Evolutionary conservation across 2,329 filamentous ascomycete species (phyloP), one percentile per base, ranked within the genome.

Genomic region (Aspergillus candidus): DNA sequence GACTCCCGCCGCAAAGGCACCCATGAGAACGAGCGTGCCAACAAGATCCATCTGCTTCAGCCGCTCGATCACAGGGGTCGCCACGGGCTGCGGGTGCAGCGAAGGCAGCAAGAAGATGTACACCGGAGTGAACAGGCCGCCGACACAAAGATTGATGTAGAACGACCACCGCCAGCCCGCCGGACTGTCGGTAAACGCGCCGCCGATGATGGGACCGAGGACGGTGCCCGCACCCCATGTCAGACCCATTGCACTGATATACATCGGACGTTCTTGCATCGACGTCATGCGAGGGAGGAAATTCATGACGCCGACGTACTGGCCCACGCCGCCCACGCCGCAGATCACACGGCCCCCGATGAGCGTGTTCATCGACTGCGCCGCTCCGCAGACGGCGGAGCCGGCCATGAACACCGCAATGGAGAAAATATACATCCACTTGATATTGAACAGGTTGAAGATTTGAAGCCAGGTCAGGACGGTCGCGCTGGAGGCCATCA

Each of bases 111-210:
- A 51, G 48, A 74, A 71, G 22, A 78, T 17, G 17, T 71, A 67
- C 22, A 71, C 63, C 1, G 73, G 69, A 4, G 67, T 55, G 29
- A 66, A 62, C 6, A 67, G 54, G 7, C 62, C 76, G 1, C 74
- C 67, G 37, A 74, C 59, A 29, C 67, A 57, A 0, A 80, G 64
- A 51, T 80, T 81, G 61, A 81, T 73, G 52, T 82, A 82, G 53
- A 76, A 75, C 1, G 65, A 67, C 65, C 63, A 67, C 61, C 58
- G 53, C 63, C 63, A 66, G 11, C 34, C 34, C 14, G 44, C 46
- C n/a, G 40, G 40, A 32, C 43, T 49, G 12, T 44, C 40, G 13
- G 40, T 44, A 22, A 52, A 52, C 14, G 38, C 49, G 8, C 43
- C 41, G 15, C 46, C 43, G 10, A 51, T 38, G 13, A 51, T 52